These are phyloP conservation scores for Hyphodiscus hymeniophilus DNA, from an alignment of 495 filamentous ascomycete genomes.

Conservation along the genomic window DNA sequence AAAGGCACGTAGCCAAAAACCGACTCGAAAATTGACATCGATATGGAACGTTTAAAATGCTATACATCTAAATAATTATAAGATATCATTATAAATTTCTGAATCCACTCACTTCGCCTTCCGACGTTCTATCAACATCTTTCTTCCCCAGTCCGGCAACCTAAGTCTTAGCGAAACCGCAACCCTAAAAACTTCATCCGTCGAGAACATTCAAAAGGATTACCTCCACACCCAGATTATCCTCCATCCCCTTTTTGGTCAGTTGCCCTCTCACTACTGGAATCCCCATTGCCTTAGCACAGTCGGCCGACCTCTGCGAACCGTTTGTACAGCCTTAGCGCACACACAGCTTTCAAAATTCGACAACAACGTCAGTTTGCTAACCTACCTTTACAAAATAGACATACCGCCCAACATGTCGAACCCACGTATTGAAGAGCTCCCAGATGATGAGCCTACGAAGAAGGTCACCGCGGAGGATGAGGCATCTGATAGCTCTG, in stretches of 20 bases:
- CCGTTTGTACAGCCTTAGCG: background rate
- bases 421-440: slow-evolving; percentile 94
- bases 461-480: slow-evolving; percentile 77
- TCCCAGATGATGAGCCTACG: slow-evolving; percentile 73
- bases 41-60: too few relatives aligned
- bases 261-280: slow-evolving; percentile 2
- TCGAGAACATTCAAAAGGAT: slow-evolving; percentile 3
- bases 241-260: slow-evolving; percentile 9
- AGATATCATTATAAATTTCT: too few relatives aligned
- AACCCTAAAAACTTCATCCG: slow-evolving; percentile 11
- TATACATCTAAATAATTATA: too few relatives aligned
- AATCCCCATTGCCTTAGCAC: background rate
- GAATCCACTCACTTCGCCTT: background rate
- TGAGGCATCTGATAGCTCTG: slow-evolving; percentile 61
- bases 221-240: background rate
- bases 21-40: background rate
- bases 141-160: slow-evolving; percentile 6
- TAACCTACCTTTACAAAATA: slow-evolving; percentile 10
- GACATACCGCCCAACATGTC: slow-evolving; percentile 61
- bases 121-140: background rate
- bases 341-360: slow-evolving; percentile 20
- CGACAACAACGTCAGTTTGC: slow-evolving; percentile 11
- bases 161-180: slow-evolving; percentile 18
- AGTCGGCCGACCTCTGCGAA: background rate
- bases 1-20: background rate